A percentile compares a stretch with the other conserved stretches of the same genome.
Evolutionary conservation across 129 eudicot species (phyloP).

Genomic region (Ambrosia artemisiifolia): DNA sequence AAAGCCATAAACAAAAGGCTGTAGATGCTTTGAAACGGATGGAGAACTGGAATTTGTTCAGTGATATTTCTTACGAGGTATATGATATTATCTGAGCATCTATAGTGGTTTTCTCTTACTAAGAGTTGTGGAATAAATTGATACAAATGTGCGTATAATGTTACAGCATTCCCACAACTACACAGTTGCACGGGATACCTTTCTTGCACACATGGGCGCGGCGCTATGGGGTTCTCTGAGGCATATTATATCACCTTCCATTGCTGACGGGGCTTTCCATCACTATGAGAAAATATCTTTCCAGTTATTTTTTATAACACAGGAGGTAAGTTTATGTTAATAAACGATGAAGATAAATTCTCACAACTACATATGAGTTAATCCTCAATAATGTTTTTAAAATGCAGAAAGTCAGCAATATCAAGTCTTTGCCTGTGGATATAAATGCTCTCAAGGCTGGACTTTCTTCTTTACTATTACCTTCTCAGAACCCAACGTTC

Average conservation of each 20-base stretch:
- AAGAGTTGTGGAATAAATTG: not conserved
- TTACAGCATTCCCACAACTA: constrained; percentile 73
- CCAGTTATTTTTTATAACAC: constrained; percentile 87
- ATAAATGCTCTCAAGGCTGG: constrained; percentile 63
- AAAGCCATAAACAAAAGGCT: constrained; percentile 71
- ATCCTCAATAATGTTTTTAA: constrained; percentile 12
- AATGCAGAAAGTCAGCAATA: constrained; percentile 60
- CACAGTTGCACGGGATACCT: constrained; percentile 96
- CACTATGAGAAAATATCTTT: constrained; percentile 87
- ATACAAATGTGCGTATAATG: constrained; percentile 3
- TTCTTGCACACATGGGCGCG: constrained; percentile 95
- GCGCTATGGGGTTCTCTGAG: constrained; percentile 95
- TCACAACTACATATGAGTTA: not conserved
- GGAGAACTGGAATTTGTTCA: constrained; percentile 97
- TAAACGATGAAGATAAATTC: not conserved
- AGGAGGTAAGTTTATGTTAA: constrained; percentile 59
- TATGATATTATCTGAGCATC: constrained; percentile 7
- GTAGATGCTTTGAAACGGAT: constrained; percentile 86
- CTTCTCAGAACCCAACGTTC: constrained; percentile 80
- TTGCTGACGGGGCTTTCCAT: constrained; percentile 96
- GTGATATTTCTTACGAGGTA: constrained; percentile 65
- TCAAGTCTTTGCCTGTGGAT: constrained; percentile 78
- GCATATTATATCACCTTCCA: constrained; percentile 89
- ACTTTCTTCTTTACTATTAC: constrained; percentile 76
- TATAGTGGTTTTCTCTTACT: not conserved